A percentile compares a stretch with the other conserved stretches of the same genome.
phyloP scores from a whole-genome alignment of 1,139 yeast genomes.

The Geotrichum candidum region DNA sequence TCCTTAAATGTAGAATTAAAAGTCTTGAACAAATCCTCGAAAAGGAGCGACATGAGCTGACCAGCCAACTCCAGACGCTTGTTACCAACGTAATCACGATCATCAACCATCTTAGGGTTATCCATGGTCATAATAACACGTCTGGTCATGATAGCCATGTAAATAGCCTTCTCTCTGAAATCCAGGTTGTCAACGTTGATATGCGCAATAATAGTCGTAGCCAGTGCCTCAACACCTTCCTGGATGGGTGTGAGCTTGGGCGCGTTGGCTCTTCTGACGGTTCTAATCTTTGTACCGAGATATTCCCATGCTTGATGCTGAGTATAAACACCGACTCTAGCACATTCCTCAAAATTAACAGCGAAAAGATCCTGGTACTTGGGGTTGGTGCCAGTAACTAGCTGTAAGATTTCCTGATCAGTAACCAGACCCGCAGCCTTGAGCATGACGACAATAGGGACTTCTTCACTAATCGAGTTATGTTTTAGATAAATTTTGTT shows the following conservation, averaged over 20 bases:
- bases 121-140: conserved; percentile 94
- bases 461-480: conserved; percentile 89
- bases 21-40: conserved; percentile 94
- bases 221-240: conserved; percentile 96
- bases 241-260: conserved; percentile 76
- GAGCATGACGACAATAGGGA: conserved; percentile 86
- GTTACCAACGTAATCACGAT: conserved; percentile 97
- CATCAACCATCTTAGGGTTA: conserved; percentile 92
- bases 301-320: conserved; percentile 92
- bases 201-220: conserved; percentile 94
- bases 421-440: conserved; percentile 95
- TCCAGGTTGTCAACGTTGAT: conserved; percentile 79
- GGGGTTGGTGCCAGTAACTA: conserved; percentile 87
- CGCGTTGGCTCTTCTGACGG: conserved; percentile 78
- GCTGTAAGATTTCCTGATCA: conserved; percentile 86
- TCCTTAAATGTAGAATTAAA: conserved; percentile 92
- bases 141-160: conserved; percentile 94
- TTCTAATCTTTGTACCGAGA: conserved; percentile 85
- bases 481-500: conserved; percentile 87
- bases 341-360: conserved; percentile 89
- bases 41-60: conserved; percentile 86
- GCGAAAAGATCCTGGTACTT: conserved; percentile 88
- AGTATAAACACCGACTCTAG: conserved; percentile 76
- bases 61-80: conserved; percentile 96
- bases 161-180: conserved; percentile 88